These are phyloP conservation scores for Pseudotsuga menziesii DNA, from an alignment of 75 land plant genomes.

Conservation along the genomic window DNA sequence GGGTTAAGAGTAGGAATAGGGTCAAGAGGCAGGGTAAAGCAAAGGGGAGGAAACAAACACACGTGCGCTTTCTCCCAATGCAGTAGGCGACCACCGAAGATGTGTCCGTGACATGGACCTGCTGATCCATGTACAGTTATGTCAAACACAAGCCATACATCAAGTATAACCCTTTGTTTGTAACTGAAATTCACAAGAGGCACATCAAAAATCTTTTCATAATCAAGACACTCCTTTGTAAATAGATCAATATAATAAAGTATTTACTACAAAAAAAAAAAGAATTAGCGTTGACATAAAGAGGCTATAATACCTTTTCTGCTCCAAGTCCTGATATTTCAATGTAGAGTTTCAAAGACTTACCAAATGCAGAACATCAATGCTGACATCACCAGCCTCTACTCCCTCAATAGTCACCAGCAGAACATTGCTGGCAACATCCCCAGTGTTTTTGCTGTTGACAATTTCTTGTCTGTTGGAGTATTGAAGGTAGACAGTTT, in stretches of 20 bases:
- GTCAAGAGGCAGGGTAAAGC: slow-evolving; percentile 45
- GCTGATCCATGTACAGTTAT: slow-evolving; percentile 74
- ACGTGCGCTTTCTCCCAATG: slow-evolving; percentile 24
- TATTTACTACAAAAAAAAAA: no score
- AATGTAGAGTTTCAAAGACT: slow-evolving; percentile 13
- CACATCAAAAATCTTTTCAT: slow-evolving; percentile 5
- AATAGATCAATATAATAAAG: no score
- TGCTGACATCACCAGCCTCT: slow-evolving; percentile 94
- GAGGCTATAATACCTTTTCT: no score
- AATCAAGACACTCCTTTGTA: no score
- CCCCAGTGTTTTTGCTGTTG: slow-evolving; percentile 81
- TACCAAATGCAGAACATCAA: slow-evolving; percentile 95
- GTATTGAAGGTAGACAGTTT: slow-evolving; percentile 92
- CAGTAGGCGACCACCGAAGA: slow-evolving; percentile 16
- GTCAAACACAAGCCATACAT: slow-evolving; percentile 38
- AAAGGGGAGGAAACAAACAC: slow-evolving; percentile 36
- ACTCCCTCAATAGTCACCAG: slow-evolving; percentile 93
- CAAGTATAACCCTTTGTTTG: slow-evolving; percentile 1
- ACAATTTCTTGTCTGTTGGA: slow-evolving; percentile 96
- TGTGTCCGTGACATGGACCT: slow-evolving; percentile 64
- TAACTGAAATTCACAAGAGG: background rate
- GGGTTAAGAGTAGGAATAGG: slow-evolving; percentile 27
- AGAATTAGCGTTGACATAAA: no score
- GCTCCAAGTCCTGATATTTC: background rate
- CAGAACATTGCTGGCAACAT: slow-evolving; percentile 89